phyloP scores from a whole-genome alignment of 2,329 filamentous ascomycete genomes.

The Claviceps spartinae region DNA sequence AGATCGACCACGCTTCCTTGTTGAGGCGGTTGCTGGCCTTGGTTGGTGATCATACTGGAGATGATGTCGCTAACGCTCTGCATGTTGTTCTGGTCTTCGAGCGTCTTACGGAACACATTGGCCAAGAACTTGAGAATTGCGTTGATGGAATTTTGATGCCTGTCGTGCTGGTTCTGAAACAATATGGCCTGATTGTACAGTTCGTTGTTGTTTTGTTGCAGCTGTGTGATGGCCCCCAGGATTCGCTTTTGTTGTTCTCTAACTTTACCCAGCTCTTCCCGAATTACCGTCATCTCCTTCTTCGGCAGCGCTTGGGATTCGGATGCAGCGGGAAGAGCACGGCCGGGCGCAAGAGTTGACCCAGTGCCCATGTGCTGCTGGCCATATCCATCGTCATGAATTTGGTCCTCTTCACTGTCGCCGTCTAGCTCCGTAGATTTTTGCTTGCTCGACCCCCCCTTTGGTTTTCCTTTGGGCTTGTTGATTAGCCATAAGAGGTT shows the following conservation, averaged over 20 bases:
- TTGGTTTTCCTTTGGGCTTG: slow-evolving; percentile 64
- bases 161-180: slow-evolving; percentile 83
- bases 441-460: slow-evolving; percentile 49
- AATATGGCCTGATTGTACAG: slow-evolving; percentile 77
- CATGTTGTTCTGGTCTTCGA: slow-evolving; percentile 58
- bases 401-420: slow-evolving; percentile 51
- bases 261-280: slow-evolving; percentile 67
- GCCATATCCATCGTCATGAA: slow-evolving; percentile 41
- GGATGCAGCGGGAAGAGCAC: slow-evolving; percentile 25
- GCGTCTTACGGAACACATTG: slow-evolving; percentile 86
- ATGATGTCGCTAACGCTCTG: slow-evolving; percentile 79
- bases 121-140: slow-evolving; percentile 96
- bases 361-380: slow-evolving; percentile 10
- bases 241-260: slow-evolving; percentile 81
- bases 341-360: slow-evolving; percentile 10
- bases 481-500: slow-evolving; percentile 93
- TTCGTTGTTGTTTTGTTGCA: slow-evolving; percentile 76
- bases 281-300: slow-evolving; percentile 65
- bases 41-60: slow-evolving; percentile 54
- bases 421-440: slow-evolving; percentile 2
- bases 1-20: slow-evolving; percentile 48
- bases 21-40: slow-evolving; percentile 30
- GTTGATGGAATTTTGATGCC: slow-evolving; percentile 98
- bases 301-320: slow-evolving; percentile 40
- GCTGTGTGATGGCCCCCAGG: slow-evolving; percentile 62